A percentile compares a stretch with the other conserved stretches of the same genome.
These are phyloP conservation scores for Jaapia argillacea DNA, from an alignment of 768 basidiomycete species.

Conservation along the genomic window DNA sequence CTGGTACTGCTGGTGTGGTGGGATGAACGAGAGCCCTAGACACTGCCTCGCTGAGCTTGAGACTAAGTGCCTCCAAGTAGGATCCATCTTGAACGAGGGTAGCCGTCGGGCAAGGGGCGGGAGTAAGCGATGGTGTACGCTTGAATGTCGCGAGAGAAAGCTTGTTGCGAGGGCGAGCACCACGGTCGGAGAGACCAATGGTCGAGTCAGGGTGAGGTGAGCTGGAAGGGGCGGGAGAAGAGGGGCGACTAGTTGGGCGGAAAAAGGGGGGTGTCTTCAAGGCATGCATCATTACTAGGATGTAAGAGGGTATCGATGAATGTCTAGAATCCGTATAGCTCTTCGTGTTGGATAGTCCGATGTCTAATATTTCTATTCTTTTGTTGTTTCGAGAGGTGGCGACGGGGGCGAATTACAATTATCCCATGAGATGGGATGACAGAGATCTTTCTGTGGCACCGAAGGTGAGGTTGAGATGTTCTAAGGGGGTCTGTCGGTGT, in stretches of 20 bases:
- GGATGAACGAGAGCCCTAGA: slow-evolving; percentile 68
- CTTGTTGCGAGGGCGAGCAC: slow-evolving; percentile 43
- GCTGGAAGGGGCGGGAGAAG: slow-evolving; percentile 43
- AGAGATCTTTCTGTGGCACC: slow-evolving; percentile 9
- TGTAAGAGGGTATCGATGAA: slow-evolving; percentile 12
- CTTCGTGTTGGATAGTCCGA: slow-evolving; percentile 6
- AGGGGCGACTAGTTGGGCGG: slow-evolving; percentile 50
- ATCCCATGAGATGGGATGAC: slow-evolving; percentile 28
- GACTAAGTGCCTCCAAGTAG: slow-evolving; percentile 65
- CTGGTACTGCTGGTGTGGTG: slow-evolving; percentile 35
- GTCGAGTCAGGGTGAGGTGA: slow-evolving; percentile 25
- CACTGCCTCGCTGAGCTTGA: slow-evolving; percentile 75
- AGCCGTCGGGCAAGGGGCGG: slow-evolving; percentile 21
- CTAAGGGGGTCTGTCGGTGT: slow-evolving; percentile 78
- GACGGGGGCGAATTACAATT: slow-evolving; percentile 17
- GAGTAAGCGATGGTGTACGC: slow-evolving; percentile 37
- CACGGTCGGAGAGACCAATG: slow-evolving; percentile 29
- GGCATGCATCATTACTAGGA: slow-evolving; percentile 43
- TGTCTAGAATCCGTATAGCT: slow-evolving; percentile 6
- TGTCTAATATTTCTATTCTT: slow-evolving; percentile 14
- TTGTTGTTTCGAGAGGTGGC: slow-evolving; percentile 27
- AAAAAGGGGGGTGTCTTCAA: slow-evolving; percentile 62
- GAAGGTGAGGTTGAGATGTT: slow-evolving; percentile 15
- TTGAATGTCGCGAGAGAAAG: slow-evolving; percentile 51
- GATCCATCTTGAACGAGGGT: slow-evolving; percentile 67